Evolutionary conservation across 106 monocot genomes (phyloP).

Genomic region (Platanthera guangdongensis): DNA sequence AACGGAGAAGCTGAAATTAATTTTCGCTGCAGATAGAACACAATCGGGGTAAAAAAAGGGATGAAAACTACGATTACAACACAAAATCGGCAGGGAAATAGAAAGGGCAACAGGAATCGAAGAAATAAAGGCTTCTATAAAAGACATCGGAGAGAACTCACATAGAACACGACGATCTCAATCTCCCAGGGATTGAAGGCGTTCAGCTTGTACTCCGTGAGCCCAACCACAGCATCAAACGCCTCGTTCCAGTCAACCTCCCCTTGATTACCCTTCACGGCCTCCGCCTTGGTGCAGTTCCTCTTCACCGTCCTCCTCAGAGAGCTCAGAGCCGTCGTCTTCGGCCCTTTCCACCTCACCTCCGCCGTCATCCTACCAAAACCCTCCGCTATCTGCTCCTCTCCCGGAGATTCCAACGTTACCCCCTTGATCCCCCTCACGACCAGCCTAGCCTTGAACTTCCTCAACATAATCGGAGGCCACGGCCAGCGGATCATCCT

Average conservation of each 20-base stretch:
- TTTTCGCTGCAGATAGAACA: neutral
- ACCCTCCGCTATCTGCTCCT: neutral
- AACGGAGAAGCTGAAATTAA: neutral
- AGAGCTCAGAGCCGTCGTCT: conserved; percentile 24
- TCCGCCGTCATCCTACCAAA: conserved; percentile 19
- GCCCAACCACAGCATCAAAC: conserved; percentile 40
- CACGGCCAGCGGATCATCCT: conserved; percentile 13
- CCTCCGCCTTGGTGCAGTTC: conserved; percentile 43
- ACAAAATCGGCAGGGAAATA: neutral
- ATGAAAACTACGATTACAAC: neutral
- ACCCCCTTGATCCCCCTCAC: conserved; percentile 6
- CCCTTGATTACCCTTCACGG: conserved; percentile 13
- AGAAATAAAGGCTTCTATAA: neutral
- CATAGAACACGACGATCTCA: conserved; percentile 52
- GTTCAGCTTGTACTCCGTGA: conserved; percentile 38
- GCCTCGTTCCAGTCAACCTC: conserved; percentile 47
- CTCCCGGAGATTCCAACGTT: neutral
- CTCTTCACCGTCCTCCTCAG: conserved; percentile 37
- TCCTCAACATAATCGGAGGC: conserved; percentile 6
- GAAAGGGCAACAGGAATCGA: too few relatives aligned
- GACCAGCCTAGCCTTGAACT: conserved; percentile 4
- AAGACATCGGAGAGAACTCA: conserved; percentile 22
- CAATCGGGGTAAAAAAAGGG: neutral
- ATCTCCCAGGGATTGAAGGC: conserved; percentile 68
- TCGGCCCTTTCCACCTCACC: conserved; percentile 50